Conservation (phyloP, 352 stramenopile species). For the Pythium brachiatum region DNA sequence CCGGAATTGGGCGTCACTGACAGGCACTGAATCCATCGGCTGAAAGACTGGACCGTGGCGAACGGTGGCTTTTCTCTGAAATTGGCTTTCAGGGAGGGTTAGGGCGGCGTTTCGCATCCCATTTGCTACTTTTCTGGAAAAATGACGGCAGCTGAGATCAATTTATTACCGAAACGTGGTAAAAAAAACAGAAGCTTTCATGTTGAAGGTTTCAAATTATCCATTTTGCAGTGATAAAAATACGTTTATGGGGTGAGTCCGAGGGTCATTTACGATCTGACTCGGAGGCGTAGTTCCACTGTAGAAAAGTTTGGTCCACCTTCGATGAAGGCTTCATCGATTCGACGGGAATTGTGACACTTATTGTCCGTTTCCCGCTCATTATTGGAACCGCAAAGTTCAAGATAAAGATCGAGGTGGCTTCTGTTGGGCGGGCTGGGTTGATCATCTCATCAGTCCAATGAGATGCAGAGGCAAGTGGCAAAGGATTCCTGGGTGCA, state of each 20-base stretch:
- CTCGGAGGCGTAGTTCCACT: too few species aligned
- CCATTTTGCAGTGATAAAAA: too few species aligned
- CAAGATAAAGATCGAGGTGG: too few species aligned
- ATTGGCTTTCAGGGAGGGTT: background rate
- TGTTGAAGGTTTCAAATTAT: background rate
- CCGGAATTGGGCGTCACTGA: background rate
- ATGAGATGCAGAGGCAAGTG: background rate
- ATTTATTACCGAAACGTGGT: background rate
- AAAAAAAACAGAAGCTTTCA: background rate
- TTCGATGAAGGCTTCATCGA: too few species aligned
- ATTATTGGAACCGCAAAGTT: too few species aligned
- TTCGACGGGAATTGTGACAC: too few species aligned
- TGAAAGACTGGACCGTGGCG: background rate
- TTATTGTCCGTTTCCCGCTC: too few species aligned
- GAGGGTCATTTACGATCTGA: too few species aligned
- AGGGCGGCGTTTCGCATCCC: background rate
- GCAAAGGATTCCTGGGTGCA: background rate
- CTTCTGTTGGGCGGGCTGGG: background rate
- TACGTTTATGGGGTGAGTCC: too few species aligned
- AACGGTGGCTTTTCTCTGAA: slow-evolving; percentile 3
- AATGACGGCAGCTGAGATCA: background rate
- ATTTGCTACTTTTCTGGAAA: background rate
- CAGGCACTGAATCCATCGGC: background rate
- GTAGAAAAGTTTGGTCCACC: too few species aligned
- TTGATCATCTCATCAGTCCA: background rate